These are phyloP conservation scores for Clarireedia homoeocarpa DNA, from an alignment of 2,329 filamentous ascomycete genomes.

Conservation along the genomic window DNA sequence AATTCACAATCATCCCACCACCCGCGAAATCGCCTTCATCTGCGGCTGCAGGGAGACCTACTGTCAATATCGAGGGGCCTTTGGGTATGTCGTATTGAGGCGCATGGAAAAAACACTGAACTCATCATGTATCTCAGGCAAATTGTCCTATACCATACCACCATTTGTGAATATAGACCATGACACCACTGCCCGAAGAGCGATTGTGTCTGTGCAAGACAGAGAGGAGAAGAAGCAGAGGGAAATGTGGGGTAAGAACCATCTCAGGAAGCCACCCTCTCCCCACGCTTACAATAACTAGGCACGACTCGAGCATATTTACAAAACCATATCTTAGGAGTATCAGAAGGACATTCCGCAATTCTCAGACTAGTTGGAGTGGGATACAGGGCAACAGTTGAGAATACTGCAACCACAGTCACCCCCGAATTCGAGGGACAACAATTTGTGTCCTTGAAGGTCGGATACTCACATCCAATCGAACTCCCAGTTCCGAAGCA, in stretches of 20 bases:
- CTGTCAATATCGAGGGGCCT: constrained; percentile 71
- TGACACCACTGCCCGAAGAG: constrained; percentile 55
- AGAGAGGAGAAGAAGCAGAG: constrained; percentile 63
- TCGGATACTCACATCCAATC: constrained; percentile 93
- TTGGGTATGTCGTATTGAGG: constrained; percentile 46
- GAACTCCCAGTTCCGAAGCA: constrained; percentile 78
- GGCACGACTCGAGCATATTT: constrained; percentile 87
- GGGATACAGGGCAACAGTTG: constrained; percentile 85
- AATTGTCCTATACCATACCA: constrained; percentile 71
- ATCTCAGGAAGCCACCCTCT: not conserved
- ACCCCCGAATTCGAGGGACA: constrained; percentile 67
- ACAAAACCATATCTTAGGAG: constrained; percentile 83
- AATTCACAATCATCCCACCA: constrained; percentile 61
- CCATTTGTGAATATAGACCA: constrained; percentile 66
- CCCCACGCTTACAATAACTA: constrained; percentile 10
- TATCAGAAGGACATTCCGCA: constrained; percentile 92
- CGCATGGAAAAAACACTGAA: not conserved
- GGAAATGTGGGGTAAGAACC: constrained; percentile 81
- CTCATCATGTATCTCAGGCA: constrained; percentile 39
- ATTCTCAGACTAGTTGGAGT: constrained; percentile 91
- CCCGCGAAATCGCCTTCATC: constrained; percentile 24
- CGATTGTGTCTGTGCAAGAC: constrained; percentile 64
- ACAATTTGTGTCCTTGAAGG: constrained; percentile 85
- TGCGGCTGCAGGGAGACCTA: constrained; percentile 45
- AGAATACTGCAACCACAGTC: constrained; percentile 63